These are phyloP conservation scores for Acacia pycnantha DNA, from an alignment of 331 rosid genomes.

Conservation along the genomic window DNA sequence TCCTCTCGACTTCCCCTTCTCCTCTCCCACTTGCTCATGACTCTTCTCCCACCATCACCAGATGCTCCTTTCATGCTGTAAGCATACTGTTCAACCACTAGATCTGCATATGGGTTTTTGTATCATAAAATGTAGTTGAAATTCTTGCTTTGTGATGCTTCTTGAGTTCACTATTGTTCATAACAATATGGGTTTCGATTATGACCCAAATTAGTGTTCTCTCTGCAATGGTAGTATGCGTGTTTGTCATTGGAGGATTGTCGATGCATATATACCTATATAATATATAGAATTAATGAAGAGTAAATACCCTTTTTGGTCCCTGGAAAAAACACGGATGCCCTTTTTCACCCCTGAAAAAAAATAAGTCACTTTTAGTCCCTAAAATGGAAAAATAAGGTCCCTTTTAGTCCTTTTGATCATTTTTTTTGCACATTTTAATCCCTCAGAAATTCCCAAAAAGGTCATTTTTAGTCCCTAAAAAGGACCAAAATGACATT, in stretches of 20 bases:
- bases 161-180: neutral
- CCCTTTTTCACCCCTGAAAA: too few relatives aligned
- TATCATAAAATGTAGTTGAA: constrained; percentile 7
- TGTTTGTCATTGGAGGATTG: neutral
- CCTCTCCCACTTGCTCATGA: constrained; percentile 45
- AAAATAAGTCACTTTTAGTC: too few relatives aligned
- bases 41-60: constrained; percentile 33
- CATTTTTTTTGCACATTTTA: too few relatives aligned
- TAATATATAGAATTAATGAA: constrained; percentile 1
- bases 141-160: neutral
- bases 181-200: neutral
- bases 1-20: constrained; percentile 63
- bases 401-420: too few relatives aligned
- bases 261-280: neutral
- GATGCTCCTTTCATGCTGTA: constrained; percentile 51
- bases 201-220: neutral
- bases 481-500: too few relatives aligned
- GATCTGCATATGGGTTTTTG: neutral
- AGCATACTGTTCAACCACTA: constrained; percentile 29
- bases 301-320: too few relatives aligned
- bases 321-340: too few relatives aligned
- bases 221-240: neutral
- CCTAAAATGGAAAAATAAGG: too few relatives aligned
- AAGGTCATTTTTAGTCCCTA: too few relatives aligned
- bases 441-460: too few relatives aligned